phyloP scores from a whole-genome alignment of 257 asterid species.

The Jacaranda mimosifolia region DNA sequence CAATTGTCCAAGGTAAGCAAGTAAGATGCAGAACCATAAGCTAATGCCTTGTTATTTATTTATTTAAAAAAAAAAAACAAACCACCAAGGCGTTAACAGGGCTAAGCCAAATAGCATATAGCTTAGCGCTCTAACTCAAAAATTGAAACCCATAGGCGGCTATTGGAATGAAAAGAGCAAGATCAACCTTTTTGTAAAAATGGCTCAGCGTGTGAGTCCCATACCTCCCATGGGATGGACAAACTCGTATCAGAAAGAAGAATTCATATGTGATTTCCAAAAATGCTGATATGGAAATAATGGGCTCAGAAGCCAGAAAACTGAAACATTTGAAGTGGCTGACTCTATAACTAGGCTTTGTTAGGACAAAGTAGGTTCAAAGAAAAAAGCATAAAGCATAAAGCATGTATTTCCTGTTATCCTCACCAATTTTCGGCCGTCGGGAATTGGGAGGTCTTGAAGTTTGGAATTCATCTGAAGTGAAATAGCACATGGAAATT shows the following conservation, averaged over 20 bases:
- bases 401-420: background rate
- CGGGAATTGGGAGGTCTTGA: conserved; percentile 82
- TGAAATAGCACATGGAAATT: conserved; percentile 11
- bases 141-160: background rate
- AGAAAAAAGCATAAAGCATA: background rate
- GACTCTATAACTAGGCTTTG: background rate
- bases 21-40: background rate
- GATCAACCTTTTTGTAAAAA: background rate
- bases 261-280: background rate
- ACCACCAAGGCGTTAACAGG: background rate
- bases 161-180: background rate
- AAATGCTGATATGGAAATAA: background rate
- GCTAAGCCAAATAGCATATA: background rate
- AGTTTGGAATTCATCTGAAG: conserved; percentile 94
- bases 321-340: background rate
- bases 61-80: too few relatives aligned
- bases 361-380: background rate
- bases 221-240: background rate
- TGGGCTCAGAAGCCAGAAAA: background rate
- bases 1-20: background rate
- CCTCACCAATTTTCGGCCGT: conserved; percentile 86
- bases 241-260: background rate
- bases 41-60: background rate
- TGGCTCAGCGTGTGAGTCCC: background rate
- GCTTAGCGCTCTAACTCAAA: background rate